Evolutionary conservation across 768 basidiomycete genomes (phyloP).

Genomic region (Dioszegia hungarica): DNA sequence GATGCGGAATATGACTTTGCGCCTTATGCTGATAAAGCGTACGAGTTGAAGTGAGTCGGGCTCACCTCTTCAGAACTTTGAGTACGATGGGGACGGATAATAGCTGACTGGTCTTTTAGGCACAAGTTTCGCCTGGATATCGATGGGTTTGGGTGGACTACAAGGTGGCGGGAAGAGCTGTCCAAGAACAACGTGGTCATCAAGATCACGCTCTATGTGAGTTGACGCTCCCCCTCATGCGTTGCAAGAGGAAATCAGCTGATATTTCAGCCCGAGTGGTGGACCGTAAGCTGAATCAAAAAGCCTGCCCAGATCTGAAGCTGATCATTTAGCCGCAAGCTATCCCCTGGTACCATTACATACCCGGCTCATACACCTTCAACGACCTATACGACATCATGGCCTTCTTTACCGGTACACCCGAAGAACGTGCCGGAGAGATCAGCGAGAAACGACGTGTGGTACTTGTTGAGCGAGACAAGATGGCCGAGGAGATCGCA

Average conservation of each 20-base stretch:
- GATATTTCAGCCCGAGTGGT: conserved; percentile 31
- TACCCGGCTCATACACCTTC: conserved; percentile 12
- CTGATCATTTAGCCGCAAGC: conserved; percentile 7
- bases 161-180: conserved; percentile 12
- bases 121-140: conserved; percentile 16
- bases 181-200: conserved; percentile 11
- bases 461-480: neutral
- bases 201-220: conserved; percentile 13
- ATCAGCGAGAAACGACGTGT: neutral
- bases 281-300: conserved; percentile 6
- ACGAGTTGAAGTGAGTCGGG: neutral
- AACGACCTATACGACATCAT: conserved; percentile 15
- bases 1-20: neutral
- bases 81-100: neutral
- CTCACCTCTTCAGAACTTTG: neutral
- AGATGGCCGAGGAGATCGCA: conserved; percentile 10
- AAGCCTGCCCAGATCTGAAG: neutral
- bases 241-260: neutral
- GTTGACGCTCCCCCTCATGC: neutral
- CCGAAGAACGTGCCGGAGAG: neutral
- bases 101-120: neutral
- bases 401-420: conserved; percentile 15
- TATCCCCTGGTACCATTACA: conserved; percentile 20
- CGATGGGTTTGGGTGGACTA: conserved; percentile 17
- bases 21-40: neutral